Evolutionary conservation across 441 rosid genomes (phyloP), one percentile per base, ranked within the genome.

Genomic region (Flueggea neowawraea): DNA sequence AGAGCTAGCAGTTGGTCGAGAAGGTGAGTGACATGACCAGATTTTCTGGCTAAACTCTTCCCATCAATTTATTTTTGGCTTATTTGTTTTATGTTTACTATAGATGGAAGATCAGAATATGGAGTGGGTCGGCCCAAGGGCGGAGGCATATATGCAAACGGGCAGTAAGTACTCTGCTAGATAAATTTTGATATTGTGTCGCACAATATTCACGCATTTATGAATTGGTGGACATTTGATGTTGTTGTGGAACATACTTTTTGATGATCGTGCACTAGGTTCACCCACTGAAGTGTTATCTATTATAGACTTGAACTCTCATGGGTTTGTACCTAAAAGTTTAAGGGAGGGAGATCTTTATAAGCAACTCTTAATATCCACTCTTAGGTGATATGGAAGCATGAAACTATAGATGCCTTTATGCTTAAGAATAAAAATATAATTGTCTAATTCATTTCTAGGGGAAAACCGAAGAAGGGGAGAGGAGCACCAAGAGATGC

Each of bases 401-500:
- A 22, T 22, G 28, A 22, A 1, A 22, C 28, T 22, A 22, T 2
- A 5, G 41, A 36, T 8, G 41, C 9, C 41, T 36, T 36, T 36
- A 36, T 36, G 28, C 41, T 5, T 36, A 36, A 36, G 41, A 36
- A 36, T 36, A 0, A 36, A 36, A 9, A 0, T 6, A 50, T 55
- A 4, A 33, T 13, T 53, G 12, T 45, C 53, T 15, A 31, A 54
- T 54, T 65, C 67, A 31, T 57, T 63, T 58, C 54, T 78, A 85
- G 93, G 77, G 98, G 96, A 66, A 94, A 94, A 51, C 98, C 97
- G 3, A 87, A 94, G 87, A 94, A 82, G 75, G 98, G 98, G 73
- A 85, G 98, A 82, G 93, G 83, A 49, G 82, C 81, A 10, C 82
- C 85, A 13, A 82, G 97, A 72, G 97, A 91, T 17, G 75, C 78